These are phyloP conservation scores for Xylariaceae sp. DNA, from an alignment of 2,329 filamentous ascomycete genomes.

Conservation along the genomic window DNA sequence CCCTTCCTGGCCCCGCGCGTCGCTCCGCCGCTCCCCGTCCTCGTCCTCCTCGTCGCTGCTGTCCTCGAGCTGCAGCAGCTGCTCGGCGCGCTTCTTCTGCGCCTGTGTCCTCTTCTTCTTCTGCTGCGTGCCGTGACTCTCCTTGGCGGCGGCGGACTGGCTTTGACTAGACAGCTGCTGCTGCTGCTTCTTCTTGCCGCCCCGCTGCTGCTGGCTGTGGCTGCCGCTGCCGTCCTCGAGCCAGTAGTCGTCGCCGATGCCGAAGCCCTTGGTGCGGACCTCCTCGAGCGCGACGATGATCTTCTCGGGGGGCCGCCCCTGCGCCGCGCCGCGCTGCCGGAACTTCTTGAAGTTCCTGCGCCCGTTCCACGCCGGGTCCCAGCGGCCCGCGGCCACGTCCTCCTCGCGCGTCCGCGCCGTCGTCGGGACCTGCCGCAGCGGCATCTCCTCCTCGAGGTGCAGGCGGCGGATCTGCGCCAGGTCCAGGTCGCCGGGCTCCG, in stretches of 20 bases:
- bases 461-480: constrained; percentile 66
- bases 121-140: constrained; percentile 1
- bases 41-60: constrained; percentile 20
- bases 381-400: constrained; percentile 50
- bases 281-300: constrained; percentile 67
- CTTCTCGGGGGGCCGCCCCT: constrained; percentile 31
- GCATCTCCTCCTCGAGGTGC: constrained; percentile 70
- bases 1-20: constrained; percentile 8
- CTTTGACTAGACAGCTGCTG: constrained; percentile 11
- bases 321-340: constrained; percentile 45
- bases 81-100: constrained; percentile 3
- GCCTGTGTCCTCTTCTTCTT: constrained; percentile 5
- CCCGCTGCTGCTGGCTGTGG: constrained; percentile 12
- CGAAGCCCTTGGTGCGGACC: constrained; percentile 62
- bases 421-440: constrained; percentile 40
- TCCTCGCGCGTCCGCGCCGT: constrained; percentile 36
- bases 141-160: constrained; percentile 11
- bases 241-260: constrained; percentile 73
- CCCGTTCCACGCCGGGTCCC: constrained; percentile 89
- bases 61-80: constrained; percentile 13
- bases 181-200: constrained; percentile 21
- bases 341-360: constrained; percentile 96
- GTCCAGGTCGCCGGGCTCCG: constrained; percentile 56
- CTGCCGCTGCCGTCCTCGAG: constrained; percentile 41
- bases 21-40: constrained; percentile 13